These are phyloP conservation scores for Tulasnella sp. DNA, from an alignment of 768 basidiomycete species.

Conservation along the genomic window DNA sequence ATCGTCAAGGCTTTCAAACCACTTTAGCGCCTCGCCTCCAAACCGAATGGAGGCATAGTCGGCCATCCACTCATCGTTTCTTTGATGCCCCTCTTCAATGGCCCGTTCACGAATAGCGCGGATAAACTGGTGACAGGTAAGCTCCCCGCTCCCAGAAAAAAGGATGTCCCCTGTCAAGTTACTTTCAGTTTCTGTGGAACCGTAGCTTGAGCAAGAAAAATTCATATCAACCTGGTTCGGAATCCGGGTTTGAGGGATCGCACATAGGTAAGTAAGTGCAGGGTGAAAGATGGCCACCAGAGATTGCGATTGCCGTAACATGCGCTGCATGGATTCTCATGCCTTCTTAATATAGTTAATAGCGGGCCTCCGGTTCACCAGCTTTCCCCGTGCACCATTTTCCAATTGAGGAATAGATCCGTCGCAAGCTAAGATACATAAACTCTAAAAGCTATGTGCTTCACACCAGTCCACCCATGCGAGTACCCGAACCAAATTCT, in stretches of 20 bases:
- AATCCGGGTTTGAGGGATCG: neutral
- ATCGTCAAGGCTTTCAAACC: slow-evolving; percentile 15
- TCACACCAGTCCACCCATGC: neutral
- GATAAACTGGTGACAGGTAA: slow-evolving; percentile 4
- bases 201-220: neutral
- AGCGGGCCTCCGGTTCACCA: neutral
- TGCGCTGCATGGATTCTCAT: neutral
- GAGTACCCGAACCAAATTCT: too few relatives aligned
- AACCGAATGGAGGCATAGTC: neutral
- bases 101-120: neutral
- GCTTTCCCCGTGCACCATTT: neutral
- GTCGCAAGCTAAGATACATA: neutral
- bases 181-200: neutral
- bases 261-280: neutral
- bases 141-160: neutral
- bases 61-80: neutral
- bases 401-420: too few relatives aligned
- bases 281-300: neutral
- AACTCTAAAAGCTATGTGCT: neutral
- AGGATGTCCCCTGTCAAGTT: neutral
- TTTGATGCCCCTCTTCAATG: neutral
- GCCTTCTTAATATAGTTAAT: neutral
- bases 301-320: neutral
- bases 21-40: neutral
- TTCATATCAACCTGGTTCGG: neutral